phyloP scores from a whole-genome alignment of 2,329 filamentous ascomycete species.

The Hypoxylon sp. region DNA sequence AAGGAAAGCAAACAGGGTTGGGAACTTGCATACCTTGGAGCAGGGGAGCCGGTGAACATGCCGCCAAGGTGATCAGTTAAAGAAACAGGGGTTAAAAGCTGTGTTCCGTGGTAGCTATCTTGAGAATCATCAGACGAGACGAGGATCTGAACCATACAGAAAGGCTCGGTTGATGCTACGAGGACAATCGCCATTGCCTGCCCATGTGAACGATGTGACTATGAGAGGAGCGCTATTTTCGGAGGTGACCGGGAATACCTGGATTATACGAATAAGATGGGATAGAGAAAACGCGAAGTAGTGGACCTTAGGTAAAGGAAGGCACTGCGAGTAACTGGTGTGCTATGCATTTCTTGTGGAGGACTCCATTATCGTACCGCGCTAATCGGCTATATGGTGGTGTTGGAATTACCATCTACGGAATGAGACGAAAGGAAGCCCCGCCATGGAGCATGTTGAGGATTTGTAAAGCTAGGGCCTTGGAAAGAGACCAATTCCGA shows the following conservation, averaged over 20 bases:
- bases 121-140: background rate
- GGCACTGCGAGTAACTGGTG: conserved; percentile 1
- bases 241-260: background rate
- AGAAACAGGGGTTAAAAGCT: background rate
- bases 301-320: background rate
- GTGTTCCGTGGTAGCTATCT: background rate
- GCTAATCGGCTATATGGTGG: conserved; percentile 4
- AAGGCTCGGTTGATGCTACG: background rate
- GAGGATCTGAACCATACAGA: background rate
- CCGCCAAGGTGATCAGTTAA: background rate
- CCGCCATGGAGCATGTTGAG: conserved; percentile 9
- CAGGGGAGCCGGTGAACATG: background rate
- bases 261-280: conserved; percentile 4
- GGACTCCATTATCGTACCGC: background rate
- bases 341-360: conserved; percentile 4
- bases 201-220: background rate
- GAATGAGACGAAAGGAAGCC: background rate
- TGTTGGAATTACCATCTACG: background rate
- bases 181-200: background rate
- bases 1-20: background rate
- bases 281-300: background rate
- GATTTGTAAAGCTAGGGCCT: background rate
- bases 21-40: background rate
- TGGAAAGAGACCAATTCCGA: background rate
- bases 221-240: conserved; percentile 5